A percentile compares a stretch with the other conserved stretches of the same genome.
Conservation (phyloP, 352 stramenopile genomes). For the Globisporangium iwayamae region DNA sequence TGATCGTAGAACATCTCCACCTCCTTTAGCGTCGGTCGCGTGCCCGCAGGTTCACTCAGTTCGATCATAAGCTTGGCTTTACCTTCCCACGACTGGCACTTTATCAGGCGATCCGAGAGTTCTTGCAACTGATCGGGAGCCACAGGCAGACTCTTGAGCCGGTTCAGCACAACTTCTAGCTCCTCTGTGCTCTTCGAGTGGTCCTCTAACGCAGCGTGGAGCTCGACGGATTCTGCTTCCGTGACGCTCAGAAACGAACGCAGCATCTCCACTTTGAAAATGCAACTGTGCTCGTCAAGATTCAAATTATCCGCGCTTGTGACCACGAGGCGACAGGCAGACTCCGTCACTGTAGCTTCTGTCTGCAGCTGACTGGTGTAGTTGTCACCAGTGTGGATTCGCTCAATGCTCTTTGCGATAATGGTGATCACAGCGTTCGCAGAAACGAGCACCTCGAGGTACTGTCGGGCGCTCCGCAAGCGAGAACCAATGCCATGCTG, state of each 20-base stretch:
- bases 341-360: conserved; percentile 17
- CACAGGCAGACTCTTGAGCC: conserved; percentile 33
- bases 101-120: conserved; percentile 46
- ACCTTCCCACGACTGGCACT: conserved; percentile 52
- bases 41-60: conserved; percentile 9
- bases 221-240: conserved; percentile 21
- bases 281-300: conserved; percentile 11
- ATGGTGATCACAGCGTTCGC: conserved; percentile 16
- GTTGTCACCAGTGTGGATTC: background rate
- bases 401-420: conserved; percentile 13
- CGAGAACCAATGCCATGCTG: conserved; percentile 8
- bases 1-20: conserved; percentile 48
- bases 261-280: conserved; percentile 42
- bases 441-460: conserved; percentile 16
- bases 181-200: conserved; percentile 47
- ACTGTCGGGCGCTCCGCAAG: conserved; percentile 14
- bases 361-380: background rate
- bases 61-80: conserved; percentile 44
- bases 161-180: conserved; percentile 35
- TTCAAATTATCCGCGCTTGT: conserved; percentile 25
- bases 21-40: conserved; percentile 40
- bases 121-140: conserved; percentile 33
- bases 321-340: conserved; percentile 30
- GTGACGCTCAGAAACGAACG: conserved; percentile 31
- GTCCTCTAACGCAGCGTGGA: conserved; percentile 29